Conservation (phyloP, 306 rosid genomes). For the Corylus heterophylla region DNA sequence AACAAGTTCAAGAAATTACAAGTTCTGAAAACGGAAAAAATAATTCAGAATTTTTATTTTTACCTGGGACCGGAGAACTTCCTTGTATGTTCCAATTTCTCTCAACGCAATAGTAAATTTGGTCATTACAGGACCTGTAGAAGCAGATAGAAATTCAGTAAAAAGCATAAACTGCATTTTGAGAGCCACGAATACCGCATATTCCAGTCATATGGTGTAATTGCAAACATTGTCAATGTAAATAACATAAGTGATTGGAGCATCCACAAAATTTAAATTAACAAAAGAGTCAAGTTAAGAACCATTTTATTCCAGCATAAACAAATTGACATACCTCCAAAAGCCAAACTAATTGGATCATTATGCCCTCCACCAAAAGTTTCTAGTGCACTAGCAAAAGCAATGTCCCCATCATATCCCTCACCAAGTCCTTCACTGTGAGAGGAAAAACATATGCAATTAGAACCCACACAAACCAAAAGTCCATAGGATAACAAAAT, state of each 20-base stretch:
- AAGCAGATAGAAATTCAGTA: conserved; percentile 28
- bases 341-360: conserved; percentile 98
- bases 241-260: conserved; percentile 8
- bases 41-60: conserved; percentile 20
- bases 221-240: neutral
- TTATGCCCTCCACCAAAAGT: conserved; percentile 98
- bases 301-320: conserved; percentile 9
- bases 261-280: neutral
- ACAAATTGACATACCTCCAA: conserved; percentile 68
- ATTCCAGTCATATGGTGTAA: conserved; percentile 1
- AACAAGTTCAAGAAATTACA: neutral
- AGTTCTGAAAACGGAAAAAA: neutral
- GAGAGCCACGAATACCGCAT: conserved; percentile 19
- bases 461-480: conserved; percentile 23
- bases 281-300: neutral
- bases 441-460: conserved; percentile 33
- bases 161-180: conserved; percentile 14
- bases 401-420: conserved; percentile 98
- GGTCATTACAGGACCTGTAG: conserved; percentile 96
- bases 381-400: conserved; percentile 97
- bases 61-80: conserved; percentile 99
- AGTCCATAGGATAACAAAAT: conserved; percentile 4
- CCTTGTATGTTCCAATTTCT: conserved; percentile 99
- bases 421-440: conserved; percentile 97
- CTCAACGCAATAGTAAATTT: conserved; percentile 95